Evolutionary conservation across 139 green algal genomes (phyloP), one percentile per base, ranked within the genome.

Genomic region (Klebsormidium nitens): DNA sequence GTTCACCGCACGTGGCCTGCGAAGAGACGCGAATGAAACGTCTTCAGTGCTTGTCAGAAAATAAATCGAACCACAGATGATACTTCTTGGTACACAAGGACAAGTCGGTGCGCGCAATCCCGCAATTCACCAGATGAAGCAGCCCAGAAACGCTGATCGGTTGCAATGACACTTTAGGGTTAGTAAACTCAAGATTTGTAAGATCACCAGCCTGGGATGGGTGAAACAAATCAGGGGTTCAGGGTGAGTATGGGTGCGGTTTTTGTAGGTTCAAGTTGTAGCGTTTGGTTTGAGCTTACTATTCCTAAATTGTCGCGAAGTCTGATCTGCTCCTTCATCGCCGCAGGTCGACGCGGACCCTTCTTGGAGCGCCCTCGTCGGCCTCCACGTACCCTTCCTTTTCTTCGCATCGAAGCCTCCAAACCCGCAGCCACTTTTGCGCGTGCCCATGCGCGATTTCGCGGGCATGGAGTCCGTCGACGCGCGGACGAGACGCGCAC

Each of bases 401-500:
- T 50, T 36, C 72, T 64, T 64, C 56, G 39, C 38, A 11, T 5
- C 40, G 47, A 50, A 75, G 40, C 4, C 26, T 17, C 34, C 26
- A 4, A 11, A 49, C 23, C 8, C 26, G 60, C 59, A 71, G 28
- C 4, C 19, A 29, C 19, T 78, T 3, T 11, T 64, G 39, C 37
- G 46, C 48, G 29, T 11, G 2, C 39, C 35, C 14, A 82, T 78
- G 68, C 69, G 62, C n/a, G 62, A 74, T 36, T 78, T 74, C 71
- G 26, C 29, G 29, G 72, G 64, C 1, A 61, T 79, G 64, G 71
- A 83, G 64, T 14, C 62, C 36, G 38, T 66, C n/a, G 75, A 82
- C 69, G 68, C 72, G n/a, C 42, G 72, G 2, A 87, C 79, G 0
- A 64, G 70, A 3, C 61, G 48, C 1, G 84, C 82, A 3, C 79